Conservation (phyloP, 2,329 filamentous ascomycete species). For the Neonectria magnoliae region DNA sequence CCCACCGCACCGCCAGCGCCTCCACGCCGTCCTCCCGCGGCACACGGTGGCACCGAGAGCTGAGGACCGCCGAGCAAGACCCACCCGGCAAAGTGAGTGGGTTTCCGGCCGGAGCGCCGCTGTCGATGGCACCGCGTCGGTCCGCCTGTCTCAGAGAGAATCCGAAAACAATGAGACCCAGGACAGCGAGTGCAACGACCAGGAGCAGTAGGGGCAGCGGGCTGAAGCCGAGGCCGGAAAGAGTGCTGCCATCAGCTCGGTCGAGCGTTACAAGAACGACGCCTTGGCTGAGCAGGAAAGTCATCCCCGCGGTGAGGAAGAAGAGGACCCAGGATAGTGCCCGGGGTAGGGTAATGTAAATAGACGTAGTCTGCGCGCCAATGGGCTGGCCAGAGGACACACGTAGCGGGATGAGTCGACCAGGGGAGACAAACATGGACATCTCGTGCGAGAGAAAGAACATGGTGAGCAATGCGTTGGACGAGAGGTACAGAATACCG, state of each 20-base stretch:
- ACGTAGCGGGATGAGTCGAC: conserved; percentile 49
- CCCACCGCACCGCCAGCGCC: conserved; percentile 55
- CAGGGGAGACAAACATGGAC: conserved; percentile 52
- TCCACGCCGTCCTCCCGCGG: conserved; percentile 48
- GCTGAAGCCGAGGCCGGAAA: conserved; percentile 53
- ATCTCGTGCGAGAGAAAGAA: conserved; percentile 63
- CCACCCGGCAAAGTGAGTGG: conserved; percentile 59
- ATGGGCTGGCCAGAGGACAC: conserved; percentile 56
- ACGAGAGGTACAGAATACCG: conserved; percentile 57
- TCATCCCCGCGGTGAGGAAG: conserved; percentile 54
- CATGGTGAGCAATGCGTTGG: conserved; percentile 58
- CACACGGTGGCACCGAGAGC: conserved; percentile 57
- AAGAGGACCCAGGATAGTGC: conserved; percentile 57
- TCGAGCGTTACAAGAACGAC: conserved; percentile 50
- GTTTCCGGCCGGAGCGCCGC: conserved; percentile 55
- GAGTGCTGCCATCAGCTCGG: conserved; percentile 36
- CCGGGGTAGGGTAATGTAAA: conserved; percentile 62
- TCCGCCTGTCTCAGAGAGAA: conserved; percentile 55
- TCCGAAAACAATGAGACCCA: conserved; percentile 48
- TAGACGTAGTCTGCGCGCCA: conserved; percentile 57
- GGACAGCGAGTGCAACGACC: conserved; percentile 51
- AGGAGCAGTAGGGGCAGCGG: conserved; percentile 55
- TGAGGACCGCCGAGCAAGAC: conserved; percentile 62
- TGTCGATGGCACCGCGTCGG: conserved; percentile 46
- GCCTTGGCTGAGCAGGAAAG: conserved; percentile 58